Percentiles rank a stretch among this genome's conserved stretches.
Evolutionary conservation across 768 basidiomycete genomes (phyloP).

Genomic region (Pulveroboletus sp.): DNA sequence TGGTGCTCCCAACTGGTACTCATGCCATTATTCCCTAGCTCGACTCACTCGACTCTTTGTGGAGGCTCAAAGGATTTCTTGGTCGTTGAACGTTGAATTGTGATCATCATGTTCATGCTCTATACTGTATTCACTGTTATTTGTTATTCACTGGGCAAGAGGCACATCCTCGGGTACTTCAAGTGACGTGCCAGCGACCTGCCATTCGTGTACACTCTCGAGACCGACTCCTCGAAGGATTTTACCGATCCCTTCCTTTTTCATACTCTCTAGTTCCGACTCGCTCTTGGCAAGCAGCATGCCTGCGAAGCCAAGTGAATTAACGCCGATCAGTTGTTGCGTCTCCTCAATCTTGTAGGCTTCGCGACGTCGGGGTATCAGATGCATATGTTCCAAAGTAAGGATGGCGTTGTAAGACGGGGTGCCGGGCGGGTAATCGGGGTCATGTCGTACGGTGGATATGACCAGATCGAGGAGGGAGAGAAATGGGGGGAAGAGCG

Average conservation of each 20-base stretch:
- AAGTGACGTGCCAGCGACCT: constrained; percentile 48
- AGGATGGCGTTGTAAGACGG: constrained; percentile 84
- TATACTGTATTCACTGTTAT: neutral
- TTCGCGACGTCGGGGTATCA: constrained; percentile 78
- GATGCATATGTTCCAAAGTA: constrained; percentile 79
- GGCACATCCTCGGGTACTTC: constrained; percentile 29
- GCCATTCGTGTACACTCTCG: constrained; percentile 65
- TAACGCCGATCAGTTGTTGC: constrained; percentile 66
- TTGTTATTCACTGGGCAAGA: neutral
- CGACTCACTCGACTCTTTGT: constrained; percentile 51
- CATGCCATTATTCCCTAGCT: constrained; percentile 39
- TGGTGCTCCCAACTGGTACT: constrained; percentile 8
- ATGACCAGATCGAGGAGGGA: constrained; percentile 74
- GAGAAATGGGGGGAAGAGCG: constrained; percentile 62
- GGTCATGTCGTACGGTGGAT: constrained; percentile 67
- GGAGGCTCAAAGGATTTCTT: constrained; percentile 44
- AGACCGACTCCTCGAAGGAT: constrained; percentile 66
- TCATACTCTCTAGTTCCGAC: constrained; percentile 67
- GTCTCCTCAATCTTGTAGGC: constrained; percentile 49
- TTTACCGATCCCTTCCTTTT: constrained; percentile 56
- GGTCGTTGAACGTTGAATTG: constrained; percentile 13
- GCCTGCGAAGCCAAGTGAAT: constrained; percentile 88
- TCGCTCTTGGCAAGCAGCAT: constrained; percentile 86
- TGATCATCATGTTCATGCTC: neutral
- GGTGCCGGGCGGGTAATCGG: constrained; percentile 56